Percentiles rank a stretch among this genome's conserved stretches.
Conservation (phyloP, 2,329 filamentous ascomycete genomes). For the Trichoderma simmonsii region DNA sequence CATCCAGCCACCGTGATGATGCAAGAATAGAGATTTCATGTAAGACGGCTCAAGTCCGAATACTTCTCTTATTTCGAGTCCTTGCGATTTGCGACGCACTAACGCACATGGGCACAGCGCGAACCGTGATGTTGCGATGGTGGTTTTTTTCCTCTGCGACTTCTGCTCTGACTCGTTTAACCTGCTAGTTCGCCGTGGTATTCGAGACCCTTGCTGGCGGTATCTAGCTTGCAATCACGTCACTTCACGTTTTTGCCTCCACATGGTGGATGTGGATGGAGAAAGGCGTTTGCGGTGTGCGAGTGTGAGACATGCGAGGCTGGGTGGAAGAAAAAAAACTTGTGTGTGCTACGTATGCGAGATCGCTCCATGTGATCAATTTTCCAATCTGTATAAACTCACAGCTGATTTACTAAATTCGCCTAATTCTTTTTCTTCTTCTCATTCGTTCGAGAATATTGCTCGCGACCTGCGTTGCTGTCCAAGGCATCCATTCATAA, state of each 20-base stretch:
- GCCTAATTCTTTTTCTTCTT: neutral
- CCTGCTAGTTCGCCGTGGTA: neutral
- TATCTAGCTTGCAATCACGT: slow-evolving; percentile 11
- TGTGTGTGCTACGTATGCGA: neutral
- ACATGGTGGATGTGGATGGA: slow-evolving; percentile 6
- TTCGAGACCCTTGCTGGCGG: neutral
- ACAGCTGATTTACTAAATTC: neutral
- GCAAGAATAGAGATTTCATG: slow-evolving; percentile 11
- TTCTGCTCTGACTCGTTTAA: neutral
- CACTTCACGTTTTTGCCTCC: slow-evolving; percentile 19
- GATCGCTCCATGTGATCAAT: neutral
- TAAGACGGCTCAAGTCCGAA: neutral
- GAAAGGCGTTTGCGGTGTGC: neutral
- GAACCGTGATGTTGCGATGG: slow-evolving; percentile 1
- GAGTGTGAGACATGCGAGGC: neutral
- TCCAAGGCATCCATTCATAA: neutral
- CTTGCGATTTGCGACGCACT: neutral
- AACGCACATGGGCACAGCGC: slow-evolving; percentile 17
- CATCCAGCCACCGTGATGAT: slow-evolving; percentile 15
- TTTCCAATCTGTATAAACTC: neutral
- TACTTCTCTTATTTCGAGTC: neutral
- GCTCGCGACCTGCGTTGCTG: neutral
- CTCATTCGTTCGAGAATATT: neutral
- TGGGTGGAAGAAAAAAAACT: neutral
- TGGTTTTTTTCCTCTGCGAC: neutral